Evolutionary conservation across 2,329 filamentous ascomycete species (phyloP).

Genomic region (Pyrenochaeta sp.): DNA sequence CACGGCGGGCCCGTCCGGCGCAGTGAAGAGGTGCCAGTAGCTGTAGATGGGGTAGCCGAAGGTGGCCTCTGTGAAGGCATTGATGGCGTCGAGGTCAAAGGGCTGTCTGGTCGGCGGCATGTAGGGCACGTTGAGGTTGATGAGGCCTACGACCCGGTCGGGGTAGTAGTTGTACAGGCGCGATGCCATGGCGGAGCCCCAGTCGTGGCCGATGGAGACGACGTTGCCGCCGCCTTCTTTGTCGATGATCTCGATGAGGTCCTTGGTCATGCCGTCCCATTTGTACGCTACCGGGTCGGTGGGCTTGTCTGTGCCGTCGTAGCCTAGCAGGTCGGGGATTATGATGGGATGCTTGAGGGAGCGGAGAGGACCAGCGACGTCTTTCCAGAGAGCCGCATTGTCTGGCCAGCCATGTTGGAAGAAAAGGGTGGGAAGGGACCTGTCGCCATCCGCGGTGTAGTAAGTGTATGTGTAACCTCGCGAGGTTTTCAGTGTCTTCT

Average conservation of each 20-base stretch:
- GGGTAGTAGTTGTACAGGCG: slow-evolving; percentile 52
- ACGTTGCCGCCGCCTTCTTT: slow-evolving; percentile 26
- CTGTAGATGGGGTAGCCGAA: slow-evolving; percentile 46
- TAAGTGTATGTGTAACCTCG: slow-evolving; percentile 39
- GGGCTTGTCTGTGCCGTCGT: slow-evolving; percentile 47
- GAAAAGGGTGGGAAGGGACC: slow-evolving; percentile 31
- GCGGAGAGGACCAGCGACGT: slow-evolving; percentile 51
- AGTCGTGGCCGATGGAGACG: slow-evolving; percentile 55
- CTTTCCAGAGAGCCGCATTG: slow-evolving; percentile 54
- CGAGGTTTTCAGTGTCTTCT: slow-evolving; percentile 35
- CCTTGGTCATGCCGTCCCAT: slow-evolving; percentile 29
- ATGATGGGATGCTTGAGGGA: slow-evolving; percentile 50
- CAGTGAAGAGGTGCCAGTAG: slow-evolving; percentile 59
- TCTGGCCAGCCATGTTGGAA: slow-evolving; percentile 62
- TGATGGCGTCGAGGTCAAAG: slow-evolving; percentile 47
- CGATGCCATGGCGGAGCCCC: slow-evolving; percentile 24
- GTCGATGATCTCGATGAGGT: slow-evolving; percentile 37
- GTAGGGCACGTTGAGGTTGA: slow-evolving; percentile 54
- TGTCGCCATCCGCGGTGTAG: slow-evolving; percentile 28
- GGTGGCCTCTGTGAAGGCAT: slow-evolving; percentile 32
- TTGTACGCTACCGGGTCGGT: slow-evolving; percentile 29
- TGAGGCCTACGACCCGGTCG: slow-evolving; percentile 48
- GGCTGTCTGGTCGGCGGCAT: slow-evolving; percentile 33
- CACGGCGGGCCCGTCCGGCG: slow-evolving; percentile 49
- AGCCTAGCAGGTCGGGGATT: slow-evolving; percentile 49